Evolutionary conservation across 2,329 filamentous ascomycete species (phyloP).

Genomic region (Colletotrichum paranaense): DNA sequence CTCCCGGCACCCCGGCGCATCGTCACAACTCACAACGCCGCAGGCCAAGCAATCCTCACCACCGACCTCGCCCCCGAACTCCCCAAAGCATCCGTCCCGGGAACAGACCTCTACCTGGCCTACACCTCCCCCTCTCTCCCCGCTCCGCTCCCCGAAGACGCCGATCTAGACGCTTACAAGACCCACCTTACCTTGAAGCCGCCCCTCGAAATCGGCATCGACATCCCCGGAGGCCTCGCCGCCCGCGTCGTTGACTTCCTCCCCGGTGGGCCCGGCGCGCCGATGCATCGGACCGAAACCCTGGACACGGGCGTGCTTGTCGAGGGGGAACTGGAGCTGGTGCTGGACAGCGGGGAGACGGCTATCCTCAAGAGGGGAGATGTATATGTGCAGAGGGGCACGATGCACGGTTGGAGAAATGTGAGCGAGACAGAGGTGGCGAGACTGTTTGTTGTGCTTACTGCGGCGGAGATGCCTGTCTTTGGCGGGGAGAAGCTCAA

Average conservation of each 20-base stretch:
- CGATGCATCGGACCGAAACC: slow-evolving; percentile 64
- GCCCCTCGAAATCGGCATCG: slow-evolving; percentile 40
- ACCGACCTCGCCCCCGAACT: slow-evolving; percentile 37
- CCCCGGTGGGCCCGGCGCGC: slow-evolving; percentile 46
- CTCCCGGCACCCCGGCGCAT: slow-evolving; percentile 17
- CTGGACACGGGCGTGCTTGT: slow-evolving; percentile 67
- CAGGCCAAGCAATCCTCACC: slow-evolving; percentile 48
- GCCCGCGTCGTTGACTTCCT: slow-evolving; percentile 59
- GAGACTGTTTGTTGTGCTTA: slow-evolving; percentile 45
- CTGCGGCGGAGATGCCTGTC: slow-evolving; percentile 5
- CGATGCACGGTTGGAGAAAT: slow-evolving; percentile 66
- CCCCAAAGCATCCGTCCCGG: slow-evolving; percentile 32
- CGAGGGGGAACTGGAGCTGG: slow-evolving; percentile 63
- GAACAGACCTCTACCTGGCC: slow-evolving; percentile 39
- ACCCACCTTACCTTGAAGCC: slow-evolving; percentile 21
- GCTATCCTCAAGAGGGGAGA: slow-evolving; percentile 60
- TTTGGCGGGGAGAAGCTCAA: not conserved
- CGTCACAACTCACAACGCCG: slow-evolving; percentile 47
- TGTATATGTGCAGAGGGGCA: slow-evolving; percentile 65
- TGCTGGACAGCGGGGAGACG: slow-evolving; percentile 62
- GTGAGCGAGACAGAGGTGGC: slow-evolving; percentile 52
- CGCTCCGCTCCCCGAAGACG: slow-evolving; percentile 30
- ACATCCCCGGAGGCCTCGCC: slow-evolving; percentile 50
- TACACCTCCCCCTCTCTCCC: slow-evolving; percentile 42
- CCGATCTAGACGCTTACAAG: slow-evolving; percentile 40